Evolutionary conservation across 345 rosid genomes (phyloP), one percentile per base, ranked within the genome.

Genomic region (Citrus sinensis): DNA sequence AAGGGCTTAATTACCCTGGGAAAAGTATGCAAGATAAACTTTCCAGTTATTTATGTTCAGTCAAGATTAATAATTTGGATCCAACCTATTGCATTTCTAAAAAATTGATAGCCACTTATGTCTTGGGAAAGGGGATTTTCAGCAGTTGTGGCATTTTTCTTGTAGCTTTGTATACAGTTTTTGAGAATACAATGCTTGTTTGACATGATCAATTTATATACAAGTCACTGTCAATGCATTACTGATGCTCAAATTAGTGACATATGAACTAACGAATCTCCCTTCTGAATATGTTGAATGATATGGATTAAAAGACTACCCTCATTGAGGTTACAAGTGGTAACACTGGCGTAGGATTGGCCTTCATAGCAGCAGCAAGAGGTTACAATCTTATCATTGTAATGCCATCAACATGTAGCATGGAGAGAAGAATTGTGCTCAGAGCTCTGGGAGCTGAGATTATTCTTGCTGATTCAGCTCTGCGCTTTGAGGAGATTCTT

Each of bases 391-490:
- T 89, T 65, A 82, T 90, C 24, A 73, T 92, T 5, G 62, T 79
- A 20, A 89, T 93, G 97, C 94, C 97, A 16, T 80, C 87, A n/a
- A 62, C 82, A 3, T 32, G 40, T 81, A 93, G 93, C 77, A 24
- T 89, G 2, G 98, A 95, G 82, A 86, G 97, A 85, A 91, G 85
- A 81, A 80, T 87, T 55, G 63, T 92, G 67, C 85, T 93, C 1
- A 82, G 80, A 75, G 96, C 98, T 78, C 75, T 95, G 59, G 97
- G 97, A 77, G 94, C 99, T 63, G 89, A 93, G 78, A 46, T 95
- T 42, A 65, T n/a, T 76, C 86, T 93, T 37, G 86, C 88, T 4
- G 87, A 93, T 71, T 79, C 89, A 1, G 73, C 85, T n/a, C 58
- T 54, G 0, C 92, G 89, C 46, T 1, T 91, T 72, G 30, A 80